Evolutionary conservation across 2,329 filamentous ascomycete genomes (phyloP).

Genomic region (Aspergillus hiratsukae): DNA sequence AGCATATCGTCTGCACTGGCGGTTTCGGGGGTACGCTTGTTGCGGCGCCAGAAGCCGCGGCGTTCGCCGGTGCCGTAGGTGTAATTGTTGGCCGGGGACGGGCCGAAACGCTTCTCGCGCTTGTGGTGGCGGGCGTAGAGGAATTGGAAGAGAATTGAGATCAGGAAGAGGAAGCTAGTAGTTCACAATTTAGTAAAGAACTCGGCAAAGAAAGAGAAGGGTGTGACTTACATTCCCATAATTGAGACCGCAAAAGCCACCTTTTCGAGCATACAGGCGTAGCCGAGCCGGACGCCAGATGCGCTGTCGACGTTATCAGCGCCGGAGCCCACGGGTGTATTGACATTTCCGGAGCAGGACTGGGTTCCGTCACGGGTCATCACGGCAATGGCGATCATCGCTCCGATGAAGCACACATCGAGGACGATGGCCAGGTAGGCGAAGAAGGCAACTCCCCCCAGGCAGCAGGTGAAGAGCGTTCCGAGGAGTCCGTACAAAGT

Average conservation of each 20-base stretch:
- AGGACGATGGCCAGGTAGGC: slow-evolving; percentile 69
- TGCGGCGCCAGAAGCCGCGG: slow-evolving; percentile 39
- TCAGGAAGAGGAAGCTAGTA: slow-evolving; percentile 65
- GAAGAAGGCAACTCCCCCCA: slow-evolving; percentile 70
- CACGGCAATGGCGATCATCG: slow-evolving; percentile 76
- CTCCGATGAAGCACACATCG: slow-evolving; percentile 70
- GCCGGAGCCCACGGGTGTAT: slow-evolving; percentile 66
- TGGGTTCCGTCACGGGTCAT: slow-evolving; percentile 66
- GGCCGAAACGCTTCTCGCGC: slow-evolving; percentile 69
- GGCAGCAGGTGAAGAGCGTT: slow-evolving; percentile 70
- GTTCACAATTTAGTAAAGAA: slow-evolving; percentile 3
- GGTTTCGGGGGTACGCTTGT: slow-evolving; percentile 41
- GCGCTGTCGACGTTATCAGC: slow-evolving; percentile 47
- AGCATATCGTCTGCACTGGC: slow-evolving; percentile 29
- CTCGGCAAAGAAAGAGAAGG: background rate
- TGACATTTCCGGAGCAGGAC: slow-evolving; percentile 60
- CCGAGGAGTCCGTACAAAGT: slow-evolving; percentile 70
- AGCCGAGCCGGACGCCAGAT: slow-evolving; percentile 47
- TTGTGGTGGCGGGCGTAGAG: slow-evolving; percentile 66
- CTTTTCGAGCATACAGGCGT: slow-evolving; percentile 71
- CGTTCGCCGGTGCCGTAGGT: slow-evolving; percentile 55
- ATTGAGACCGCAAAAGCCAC: slow-evolving; percentile 75
- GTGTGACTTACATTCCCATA: slow-evolving; percentile 61
- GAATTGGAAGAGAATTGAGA: slow-evolving; percentile 66
- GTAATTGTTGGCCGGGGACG: slow-evolving; percentile 63